Conservation (phyloP, 225 moss, liverwort and hornwort genomes). For the Asterella californica region DNA sequence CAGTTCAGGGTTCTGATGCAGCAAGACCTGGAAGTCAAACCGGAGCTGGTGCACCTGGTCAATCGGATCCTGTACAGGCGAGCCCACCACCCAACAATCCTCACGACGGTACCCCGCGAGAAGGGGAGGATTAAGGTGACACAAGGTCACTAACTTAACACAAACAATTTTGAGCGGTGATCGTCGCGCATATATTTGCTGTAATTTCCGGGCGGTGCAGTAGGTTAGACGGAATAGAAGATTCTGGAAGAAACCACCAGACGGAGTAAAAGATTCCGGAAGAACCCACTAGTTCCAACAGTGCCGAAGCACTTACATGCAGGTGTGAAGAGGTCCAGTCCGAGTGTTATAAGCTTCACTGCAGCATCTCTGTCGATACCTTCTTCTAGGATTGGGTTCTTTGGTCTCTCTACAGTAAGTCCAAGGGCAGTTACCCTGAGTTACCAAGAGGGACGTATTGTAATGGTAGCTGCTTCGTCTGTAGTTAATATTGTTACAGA, state of each 20-base stretch:
- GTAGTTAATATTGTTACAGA: no score
- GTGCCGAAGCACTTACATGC: neutral
- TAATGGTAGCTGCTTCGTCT: no score
- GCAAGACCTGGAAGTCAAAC: slow-evolving; percentile 25
- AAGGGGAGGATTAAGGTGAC: slow-evolving; percentile 37
- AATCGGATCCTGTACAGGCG: slow-evolving; percentile 23
- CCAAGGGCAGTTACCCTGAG: no score
- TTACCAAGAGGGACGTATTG: no score
- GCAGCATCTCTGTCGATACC: no score
- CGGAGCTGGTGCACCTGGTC: slow-evolving; percentile 23
- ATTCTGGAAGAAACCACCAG: neutral
- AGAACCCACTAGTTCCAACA: neutral
- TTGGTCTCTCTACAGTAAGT: no score
- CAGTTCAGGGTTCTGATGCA: slow-evolving; percentile 17
- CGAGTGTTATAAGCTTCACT: neutral
- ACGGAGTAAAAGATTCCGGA: neutral
- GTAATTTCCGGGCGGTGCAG: neutral
- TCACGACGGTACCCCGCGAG: slow-evolving; percentile 28
- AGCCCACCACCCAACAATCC: slow-evolving; percentile 25
- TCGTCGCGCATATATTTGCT: neutral
- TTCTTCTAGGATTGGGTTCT: no score
- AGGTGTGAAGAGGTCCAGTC: neutral
- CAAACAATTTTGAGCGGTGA: slow-evolving; percentile 23
- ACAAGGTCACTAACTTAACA: neutral
- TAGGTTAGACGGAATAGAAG: neutral